Evolutionary conservation across 176 grass and related monocot genomes (phyloP), one percentile per base, ranked within the genome.

Genomic region (Stipa capillata): DNA sequence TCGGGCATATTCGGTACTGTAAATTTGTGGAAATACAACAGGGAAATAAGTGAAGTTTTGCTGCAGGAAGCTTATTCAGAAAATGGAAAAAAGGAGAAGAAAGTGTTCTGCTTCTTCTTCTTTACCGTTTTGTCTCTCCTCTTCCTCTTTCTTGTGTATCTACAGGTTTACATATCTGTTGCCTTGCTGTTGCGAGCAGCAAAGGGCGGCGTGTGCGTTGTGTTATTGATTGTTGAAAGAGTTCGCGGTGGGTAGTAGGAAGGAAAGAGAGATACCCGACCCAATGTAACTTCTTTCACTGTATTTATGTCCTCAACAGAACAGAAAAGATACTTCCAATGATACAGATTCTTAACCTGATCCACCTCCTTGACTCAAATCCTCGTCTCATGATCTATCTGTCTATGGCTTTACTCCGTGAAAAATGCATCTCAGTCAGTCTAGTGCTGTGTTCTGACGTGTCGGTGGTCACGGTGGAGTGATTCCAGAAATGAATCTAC

Each of bases 1-100:
- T 82, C 92, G 96, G 33, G 96, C 96, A 49, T 99, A 95, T 74
- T 92, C 92, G 7, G 78, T 99, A 61, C 45, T 82, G 87, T 90
- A 80, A 91, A 59, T 43, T 72, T 36, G 29, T 72, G 82, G 73
- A 84, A 49, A 69, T 67, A 56, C 64, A 37, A 77, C 68, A 65
- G n/a, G 44, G 73, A 63, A 81, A 85, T 35, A 91, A 77, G 58
- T 58, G 65, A 90, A 85, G 72, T 84, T 87, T 90, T 88, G 92
- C 50, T 82, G 80, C 69, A 40, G 65, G 65, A 80, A 80, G 62
- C 24, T 55, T 2, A 39, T 76, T 29, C 41, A 31, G 33, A 18
- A 44, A 53, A 52, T 12, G 17, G 31, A 27, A 20, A 34, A 64
- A 61, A 48, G 35, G 41, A 78, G n/a, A 36, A 49, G 53, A 40